Base-by-base conservation (phyloP, 1,139 yeast species). In the Suhomyces atakaporum region DNA sequence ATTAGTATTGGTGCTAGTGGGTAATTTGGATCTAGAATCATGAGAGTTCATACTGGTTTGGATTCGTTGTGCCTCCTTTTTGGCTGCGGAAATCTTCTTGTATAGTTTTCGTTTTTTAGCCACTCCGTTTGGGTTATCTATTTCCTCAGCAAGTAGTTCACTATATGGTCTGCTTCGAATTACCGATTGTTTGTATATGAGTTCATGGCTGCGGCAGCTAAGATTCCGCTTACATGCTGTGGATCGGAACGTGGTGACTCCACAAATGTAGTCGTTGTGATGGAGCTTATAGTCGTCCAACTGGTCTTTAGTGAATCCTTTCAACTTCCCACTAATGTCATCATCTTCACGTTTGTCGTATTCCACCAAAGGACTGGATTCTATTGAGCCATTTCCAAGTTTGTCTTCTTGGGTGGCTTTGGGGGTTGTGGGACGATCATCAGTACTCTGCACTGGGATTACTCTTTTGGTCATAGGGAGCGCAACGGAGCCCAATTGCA, bases 231-330 rank as follows among this genome's bases (percentile, higher is more conserved):
- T 29, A 28, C 58, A 53, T 8, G 33, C 32, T 10, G 41, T 31
- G 8, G 29, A 23, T 24, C 46, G 40, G 16, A 35, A 31, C 3
- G 44, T 38, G 3, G 16, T 22, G 2, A 52, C 58, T 6, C 55
- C 54, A 40, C 59, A 54, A 13, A 44, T 44, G 31, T 44, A 54
- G 28, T 54, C 57, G 25, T 43, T 37, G 24, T 36, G 46, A 14
- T 35, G 42, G 7, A 12, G 10, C 16, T 32, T 36, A 15, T 28
- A 38, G 13, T 31, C 38, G 3, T 8, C n/a, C 13, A 38, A 10
- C 20, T 25, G 29, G 14, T 35, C 31, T 12, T 25, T 10, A 15
- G 33, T 30, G 30, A 27, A 33, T 15, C 16, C 28, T 3, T 12
- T 4, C 15, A 15, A 7, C 7, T 5, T 5, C 5, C 20, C n/a